Conservation (phyloP, 148 eudicot genomes). For the Rhododendron vialii region DNA sequence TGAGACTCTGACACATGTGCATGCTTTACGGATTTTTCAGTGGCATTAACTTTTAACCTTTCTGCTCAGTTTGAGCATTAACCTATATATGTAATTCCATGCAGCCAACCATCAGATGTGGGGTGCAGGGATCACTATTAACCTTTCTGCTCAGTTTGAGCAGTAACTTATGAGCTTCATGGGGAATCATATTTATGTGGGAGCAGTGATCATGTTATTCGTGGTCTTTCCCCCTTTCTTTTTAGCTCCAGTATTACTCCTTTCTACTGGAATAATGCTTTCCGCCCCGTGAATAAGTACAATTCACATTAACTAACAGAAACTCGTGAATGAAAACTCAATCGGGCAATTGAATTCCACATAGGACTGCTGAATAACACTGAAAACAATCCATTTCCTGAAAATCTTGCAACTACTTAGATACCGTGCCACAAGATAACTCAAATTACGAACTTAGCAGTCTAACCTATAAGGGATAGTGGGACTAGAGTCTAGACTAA, state of each 20-base stretch:
- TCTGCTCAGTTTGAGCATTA: no score
- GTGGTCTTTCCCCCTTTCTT: neutral
- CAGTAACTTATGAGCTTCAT: neutral
- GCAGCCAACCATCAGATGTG: neutral
- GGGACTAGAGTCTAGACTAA: constrained; percentile 1
- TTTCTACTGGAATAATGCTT: neutral
- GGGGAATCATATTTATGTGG: neutral
- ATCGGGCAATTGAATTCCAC: neutral
- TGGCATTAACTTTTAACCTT: neutral
- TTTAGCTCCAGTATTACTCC: neutral
- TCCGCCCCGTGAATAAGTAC: neutral
- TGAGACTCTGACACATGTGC: neutral
- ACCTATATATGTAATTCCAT: neutral
- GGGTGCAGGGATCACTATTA: neutral
- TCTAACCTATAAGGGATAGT: neutral
- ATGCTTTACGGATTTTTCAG: neutral
- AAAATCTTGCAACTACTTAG: neutral
- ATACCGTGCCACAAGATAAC: neutral
- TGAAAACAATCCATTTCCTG: no score
- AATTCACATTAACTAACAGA: neutral
- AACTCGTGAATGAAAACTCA: neutral
- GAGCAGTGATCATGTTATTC: neutral
- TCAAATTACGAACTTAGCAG: neutral
- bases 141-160: neutral
- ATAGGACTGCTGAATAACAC: neutral